Evolutionary conservation across 2,329 filamentous ascomycete species (phyloP).

Genomic region (Alternaria metachromatica): DNA sequence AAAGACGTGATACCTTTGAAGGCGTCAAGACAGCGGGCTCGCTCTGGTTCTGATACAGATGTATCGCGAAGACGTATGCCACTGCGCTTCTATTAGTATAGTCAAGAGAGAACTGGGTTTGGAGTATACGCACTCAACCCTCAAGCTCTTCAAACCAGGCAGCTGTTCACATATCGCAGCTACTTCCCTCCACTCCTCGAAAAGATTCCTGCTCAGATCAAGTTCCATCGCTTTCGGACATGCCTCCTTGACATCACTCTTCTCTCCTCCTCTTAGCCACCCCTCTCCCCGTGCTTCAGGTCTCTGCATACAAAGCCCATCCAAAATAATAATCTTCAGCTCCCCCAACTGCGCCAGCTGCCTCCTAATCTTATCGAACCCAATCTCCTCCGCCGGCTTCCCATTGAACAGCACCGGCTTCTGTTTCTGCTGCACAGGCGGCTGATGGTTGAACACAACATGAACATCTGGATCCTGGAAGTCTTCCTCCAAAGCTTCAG

Average conservation of each 20-base stretch:
- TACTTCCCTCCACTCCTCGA: conserved; percentile 71
- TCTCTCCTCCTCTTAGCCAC: conserved; percentile 33
- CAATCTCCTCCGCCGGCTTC: conserved; percentile 91
- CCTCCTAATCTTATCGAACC: conserved; percentile 88
- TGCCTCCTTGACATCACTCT: conserved; percentile 59
- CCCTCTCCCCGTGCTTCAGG: conserved; percentile 31
- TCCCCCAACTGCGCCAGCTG: conserved; percentile 80
- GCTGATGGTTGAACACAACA: conserved; percentile 38
- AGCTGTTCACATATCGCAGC: conserved; percentile 74
- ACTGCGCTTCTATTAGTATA: conserved; percentile 52
- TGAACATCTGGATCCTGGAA: conserved; percentile 46
- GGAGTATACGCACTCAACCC: conserved; percentile 67
- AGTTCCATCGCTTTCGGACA: conserved; percentile 72
- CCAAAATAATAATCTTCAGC: conserved; percentile 80
- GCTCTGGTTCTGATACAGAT: conserved; percentile 31
- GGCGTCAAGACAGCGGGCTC: conserved; percentile 27
- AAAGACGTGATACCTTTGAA: conserved; percentile 54
- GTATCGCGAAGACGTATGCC: conserved; percentile 71
- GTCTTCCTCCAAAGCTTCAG: conserved; percentile 38
- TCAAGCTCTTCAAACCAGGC: conserved; percentile 68
- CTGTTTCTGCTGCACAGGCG: conserved; percentile 19
- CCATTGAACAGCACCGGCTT: conserved; percentile 72
- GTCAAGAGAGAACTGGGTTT: not conserved
- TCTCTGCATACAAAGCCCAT: conserved; percentile 70
- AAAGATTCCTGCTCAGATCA: conserved; percentile 84